Base-by-base conservation (phyloP, 1,284 basidiomycete species). In the Hypsizygus ulmarius region DNA sequence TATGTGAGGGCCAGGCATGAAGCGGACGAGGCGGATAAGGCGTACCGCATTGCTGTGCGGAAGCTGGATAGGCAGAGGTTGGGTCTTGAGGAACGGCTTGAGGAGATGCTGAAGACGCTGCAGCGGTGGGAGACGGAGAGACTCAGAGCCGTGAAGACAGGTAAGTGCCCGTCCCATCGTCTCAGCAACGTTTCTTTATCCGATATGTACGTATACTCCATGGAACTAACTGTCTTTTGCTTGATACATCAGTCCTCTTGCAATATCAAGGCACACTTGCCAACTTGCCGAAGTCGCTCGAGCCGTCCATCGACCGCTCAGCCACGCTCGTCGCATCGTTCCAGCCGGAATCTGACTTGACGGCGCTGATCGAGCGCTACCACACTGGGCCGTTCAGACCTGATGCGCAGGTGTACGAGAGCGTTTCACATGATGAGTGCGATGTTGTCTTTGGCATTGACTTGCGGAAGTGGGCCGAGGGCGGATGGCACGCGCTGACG, bases 391-490 rank as follows among this genome's bases (percentile, higher is more conserved):
- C 91, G 0, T 96, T 95, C 82, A 76, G 87, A 38, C 93, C 93
- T 0, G 73, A 73, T 38, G 78, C 92, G 0, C 90, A 92, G 50
- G 72, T 93, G 8, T 95, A 93, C 64, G 91, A 95, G 64, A 86
- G 83, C 2, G 73, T 92, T 39, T 76, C 85, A 18, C 85, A 90
- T 50, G 87, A 91, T 43, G 81, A 90, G 52, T 80, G 80, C 0
- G 90, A 93, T 59, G 87, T 90, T 37, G 82, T 91, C 21, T 96
- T 95, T 63, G 93, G 93, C 10, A 85, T 93, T 54, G 92, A 95
- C 64, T 70, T 96, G 34, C 78, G 90, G 51, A 86, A 84, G 56
- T 94, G 92, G 93, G 81, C 87, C 12, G 90, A 90, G 63, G 77
- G 85, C 52, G 75, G 80, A 44, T 85, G 74, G 84, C 75, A 70